phyloP scores from a whole-genome alignment of 1,284 basidiomycete species.

The Sphagnurus paluster region DNA sequence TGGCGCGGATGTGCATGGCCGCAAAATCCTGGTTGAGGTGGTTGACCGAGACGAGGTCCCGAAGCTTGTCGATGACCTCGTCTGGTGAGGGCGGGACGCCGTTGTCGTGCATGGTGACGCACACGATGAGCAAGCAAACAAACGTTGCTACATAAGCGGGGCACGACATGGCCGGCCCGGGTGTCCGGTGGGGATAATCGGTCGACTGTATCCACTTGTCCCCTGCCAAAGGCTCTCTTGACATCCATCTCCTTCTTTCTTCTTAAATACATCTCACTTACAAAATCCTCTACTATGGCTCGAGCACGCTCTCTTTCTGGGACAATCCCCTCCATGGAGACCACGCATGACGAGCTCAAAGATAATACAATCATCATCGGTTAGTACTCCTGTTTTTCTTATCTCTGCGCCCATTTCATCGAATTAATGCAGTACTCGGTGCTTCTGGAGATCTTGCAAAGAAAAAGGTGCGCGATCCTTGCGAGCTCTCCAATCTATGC shows the following conservation, averaged over 20 bases:
- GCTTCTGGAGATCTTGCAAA: slow-evolving; percentile 98
- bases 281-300: slow-evolving; percentile 33
- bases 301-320: slow-evolving; percentile 64
- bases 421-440: slow-evolving; percentile 74
- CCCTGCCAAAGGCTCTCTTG: slow-evolving; percentile 14
- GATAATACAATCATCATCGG: slow-evolving; percentile 89
- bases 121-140: neutral
- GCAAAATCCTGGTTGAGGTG: slow-evolving; percentile 48
- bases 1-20: slow-evolving; percentile 59
- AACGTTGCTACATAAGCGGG: neutral
- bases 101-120: slow-evolving; percentile 1
- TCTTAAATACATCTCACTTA: slow-evolving; percentile 5
- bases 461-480: slow-evolving; percentile 78
- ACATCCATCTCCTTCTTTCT: slow-evolving; percentile 6
- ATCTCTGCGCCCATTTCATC: slow-evolving; percentile 19
- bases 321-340: slow-evolving; percentile 87
- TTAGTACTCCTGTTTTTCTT: slow-evolving; percentile 35
- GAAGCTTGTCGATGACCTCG: slow-evolving; percentile 58
- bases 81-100: slow-evolving; percentile 37
- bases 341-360: slow-evolving; percentile 68
- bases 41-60: slow-evolving; percentile 54
- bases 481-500: neutral
- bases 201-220: slow-evolving; percentile 16
- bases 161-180: slow-evolving; percentile 13
- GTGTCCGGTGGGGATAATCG: slow-evolving; percentile 17